Percentiles rank a stretch among this genome's conserved stretches.
Conservation (phyloP, 1,139 yeast species). For the Trichomonascaceae sp. region DNA sequence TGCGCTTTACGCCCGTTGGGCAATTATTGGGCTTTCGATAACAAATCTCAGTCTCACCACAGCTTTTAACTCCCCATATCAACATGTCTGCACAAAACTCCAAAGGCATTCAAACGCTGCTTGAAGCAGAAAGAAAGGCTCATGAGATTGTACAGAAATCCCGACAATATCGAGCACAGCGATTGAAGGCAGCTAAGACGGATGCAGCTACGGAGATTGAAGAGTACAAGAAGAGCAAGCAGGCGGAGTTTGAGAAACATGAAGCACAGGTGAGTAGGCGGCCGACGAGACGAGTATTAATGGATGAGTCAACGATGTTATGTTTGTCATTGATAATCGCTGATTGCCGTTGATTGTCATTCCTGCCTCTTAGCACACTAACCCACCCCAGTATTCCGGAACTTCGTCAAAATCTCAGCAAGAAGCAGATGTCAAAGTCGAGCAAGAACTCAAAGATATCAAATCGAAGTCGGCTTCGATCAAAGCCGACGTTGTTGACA, state of each 20-base stretch:
- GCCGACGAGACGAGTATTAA: too few species aligned
- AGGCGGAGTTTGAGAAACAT: conserved; percentile 65
- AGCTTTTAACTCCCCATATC: not conserved
- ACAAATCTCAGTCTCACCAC: not conserved
- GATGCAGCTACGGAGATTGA: conserved; percentile 91
- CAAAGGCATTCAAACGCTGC: conserved; percentile 39
- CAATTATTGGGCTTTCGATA: not conserved
- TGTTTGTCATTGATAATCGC: too few species aligned
- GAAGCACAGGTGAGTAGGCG: conserved; percentile 40
- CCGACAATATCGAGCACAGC: conserved; percentile 76
- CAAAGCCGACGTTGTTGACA: conserved; percentile 61
- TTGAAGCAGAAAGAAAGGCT: conserved; percentile 87
- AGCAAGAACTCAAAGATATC: conserved; percentile 46
- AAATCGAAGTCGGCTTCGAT: conserved; percentile 57
- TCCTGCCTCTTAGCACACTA: too few species aligned
- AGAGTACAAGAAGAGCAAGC: conserved; percentile 79
- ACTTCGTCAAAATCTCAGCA: conserved; percentile 61
- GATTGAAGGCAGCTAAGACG: conserved; percentile 87
- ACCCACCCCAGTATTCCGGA: conserved; percentile 54
- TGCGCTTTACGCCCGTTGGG: too few species aligned
- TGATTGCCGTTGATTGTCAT: too few species aligned
- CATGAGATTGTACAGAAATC: conserved; percentile 92
- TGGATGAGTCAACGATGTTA: too few species aligned
- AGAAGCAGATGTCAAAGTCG: conserved; percentile 53
- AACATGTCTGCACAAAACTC: conserved; percentile 39